These are phyloP conservation scores for Lactarius indigo DNA, from an alignment of 768 basidiomycete genomes.

Conservation along the genomic window DNA sequence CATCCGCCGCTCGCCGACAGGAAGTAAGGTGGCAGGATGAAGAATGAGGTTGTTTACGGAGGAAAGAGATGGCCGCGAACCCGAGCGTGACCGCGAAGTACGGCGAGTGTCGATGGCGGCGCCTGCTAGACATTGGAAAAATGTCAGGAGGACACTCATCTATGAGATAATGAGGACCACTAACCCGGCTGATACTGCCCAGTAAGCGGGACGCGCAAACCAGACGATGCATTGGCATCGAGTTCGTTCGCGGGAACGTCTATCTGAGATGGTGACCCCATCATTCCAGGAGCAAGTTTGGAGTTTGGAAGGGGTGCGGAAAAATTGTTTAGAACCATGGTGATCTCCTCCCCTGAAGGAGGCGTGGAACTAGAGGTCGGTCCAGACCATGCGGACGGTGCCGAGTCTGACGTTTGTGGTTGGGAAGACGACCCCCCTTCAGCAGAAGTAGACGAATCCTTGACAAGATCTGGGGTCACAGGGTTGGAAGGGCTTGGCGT, in stretches of 20 bases:
- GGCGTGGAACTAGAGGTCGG: constrained; percentile 4
- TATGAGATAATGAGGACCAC: constrained; percentile 9
- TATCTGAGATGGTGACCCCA: not conserved
- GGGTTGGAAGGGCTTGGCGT: constrained; percentile 3
- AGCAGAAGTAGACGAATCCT: constrained; percentile 11
- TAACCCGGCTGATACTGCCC: not conserved
- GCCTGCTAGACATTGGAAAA: not conserved
- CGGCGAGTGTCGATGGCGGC: not conserved
- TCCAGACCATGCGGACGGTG: constrained; percentile 5
- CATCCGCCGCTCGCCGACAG: constrained; percentile 9
- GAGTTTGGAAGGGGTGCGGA: not conserved
- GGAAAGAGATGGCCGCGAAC: constrained; percentile 17
- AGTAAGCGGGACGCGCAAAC: not conserved
- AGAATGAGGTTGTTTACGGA: constrained; percentile 18
- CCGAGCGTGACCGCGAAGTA: constrained; percentile 6
- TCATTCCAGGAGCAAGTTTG: not conserved
- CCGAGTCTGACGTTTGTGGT: constrained; percentile 1
- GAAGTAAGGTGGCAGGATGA: constrained; percentile 18
- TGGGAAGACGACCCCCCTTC: constrained; percentile 1
- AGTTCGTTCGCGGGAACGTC: not conserved
- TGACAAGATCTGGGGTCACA: constrained; percentile 17
- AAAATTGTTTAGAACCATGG: constrained; percentile 14
- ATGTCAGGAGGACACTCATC: not conserved
- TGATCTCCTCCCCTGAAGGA: not conserved
- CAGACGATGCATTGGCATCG: not conserved